phyloP scores from a whole-genome alignment of 176 grass and related monocot species.

The Paspalum vaginatum region DNA sequence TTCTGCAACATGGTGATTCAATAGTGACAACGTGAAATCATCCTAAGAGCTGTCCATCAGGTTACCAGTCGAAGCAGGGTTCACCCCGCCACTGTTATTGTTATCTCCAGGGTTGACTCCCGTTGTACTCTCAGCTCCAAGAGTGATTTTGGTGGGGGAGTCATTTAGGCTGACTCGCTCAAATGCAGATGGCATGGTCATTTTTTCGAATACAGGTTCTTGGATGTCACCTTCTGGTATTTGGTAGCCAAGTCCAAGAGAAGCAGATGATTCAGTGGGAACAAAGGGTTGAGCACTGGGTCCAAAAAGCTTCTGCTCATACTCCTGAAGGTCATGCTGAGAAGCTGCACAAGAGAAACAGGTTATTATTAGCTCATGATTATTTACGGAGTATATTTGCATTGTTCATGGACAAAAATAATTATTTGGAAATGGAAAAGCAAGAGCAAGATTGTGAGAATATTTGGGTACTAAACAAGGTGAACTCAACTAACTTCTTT shows the following conservation, averaged over 20 bases:
- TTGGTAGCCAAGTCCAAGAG: too few species aligned
- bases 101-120: conserved; percentile 11
- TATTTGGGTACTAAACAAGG: too few species aligned
- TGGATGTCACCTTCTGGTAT: conserved; percentile 48
- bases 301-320: conserved; percentile 72
- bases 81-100: neutral
- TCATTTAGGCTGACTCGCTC: conserved; percentile 44
- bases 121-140: conserved; percentile 48
- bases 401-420: neutral
- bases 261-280: conserved; percentile 64
- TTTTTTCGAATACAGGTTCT: conserved; percentile 55
- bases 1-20: neutral
- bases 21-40: neutral
- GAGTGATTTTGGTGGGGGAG: conserved; percentile 52
- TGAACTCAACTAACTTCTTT: too few species aligned
- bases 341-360: conserved; percentile 46
- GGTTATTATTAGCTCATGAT: conserved; percentile 9
- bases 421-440: conserved; percentile 2
- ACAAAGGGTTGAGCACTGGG: conserved; percentile 34
- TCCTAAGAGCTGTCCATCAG: conserved; percentile 74
- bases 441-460: neutral
- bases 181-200: conserved; percentile 57
- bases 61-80: conserved; percentile 39
- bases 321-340: conserved; percentile 65
- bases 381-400: neutral